Evolutionary conservation across 768 basidiomycete species (phyloP), one percentile per base, ranked within the genome.

Genomic region (Tricholoma furcatifolium): DNA sequence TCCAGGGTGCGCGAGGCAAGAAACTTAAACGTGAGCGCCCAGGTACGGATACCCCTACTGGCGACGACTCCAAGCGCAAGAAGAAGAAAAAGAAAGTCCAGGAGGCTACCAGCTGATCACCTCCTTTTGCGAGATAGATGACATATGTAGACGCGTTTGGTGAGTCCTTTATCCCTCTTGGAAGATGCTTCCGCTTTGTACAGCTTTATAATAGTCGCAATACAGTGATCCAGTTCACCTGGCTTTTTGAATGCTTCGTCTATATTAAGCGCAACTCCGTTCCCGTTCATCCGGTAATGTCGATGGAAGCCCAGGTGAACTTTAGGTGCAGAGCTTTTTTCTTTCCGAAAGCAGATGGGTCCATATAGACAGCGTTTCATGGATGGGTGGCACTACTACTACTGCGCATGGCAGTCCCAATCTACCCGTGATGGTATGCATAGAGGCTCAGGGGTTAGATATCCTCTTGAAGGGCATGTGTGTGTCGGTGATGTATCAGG

Each of bases 1-100:
- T 66, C 43, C 58, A 61, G n/a, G 63, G 67, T 42, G 63, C 65
- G 20, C 65, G 69, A 41, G 59, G 55, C 54, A 64, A 69, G 55
- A 70, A 66, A 45, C 34, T 27, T 20, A 72, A 73, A 58, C 67
- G 70, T 31, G 63, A 65, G 42, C 66, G 67, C 40, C 46, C 53
- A 21, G 41, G 57, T 17, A 55, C 50, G 4, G 66, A 61, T 12
- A 56, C 57, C n/a, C 47, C 57, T 4, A 64, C 55, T 24, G 65
- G 60, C 11, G 52, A 53, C 6, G 51, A 53, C 40, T 64, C 60
- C 45, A 70, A 67, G 56, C 62, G 66, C 41, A 76, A 69, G 56
- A 73, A 68, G 60, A 70, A 69, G 45, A 73, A 68, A 62, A 70
- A 68, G 47, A 48, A 50, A 21, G 7, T 39, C 15, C 20, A 50